phyloP scores from a whole-genome alignment of 2,329 filamentous ascomycete species.

The Lachnellula cervina region DNA sequence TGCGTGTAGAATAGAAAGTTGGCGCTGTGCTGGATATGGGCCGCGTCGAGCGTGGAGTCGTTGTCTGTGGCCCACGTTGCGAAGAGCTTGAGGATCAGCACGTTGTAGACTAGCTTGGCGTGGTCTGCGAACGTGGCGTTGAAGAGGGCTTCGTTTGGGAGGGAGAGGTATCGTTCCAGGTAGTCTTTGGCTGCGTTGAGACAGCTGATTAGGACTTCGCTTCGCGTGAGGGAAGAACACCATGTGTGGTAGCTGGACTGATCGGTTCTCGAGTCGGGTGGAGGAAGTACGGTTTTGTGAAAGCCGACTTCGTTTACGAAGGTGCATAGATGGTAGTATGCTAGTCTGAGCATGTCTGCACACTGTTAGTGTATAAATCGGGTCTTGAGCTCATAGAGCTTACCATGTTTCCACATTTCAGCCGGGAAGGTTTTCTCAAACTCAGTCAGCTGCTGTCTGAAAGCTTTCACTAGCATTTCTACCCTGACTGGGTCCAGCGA shows the following conservation, averaged over 20 bases:
- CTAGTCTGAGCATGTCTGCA: not conserved
- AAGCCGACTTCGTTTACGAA: constrained; percentile 14
- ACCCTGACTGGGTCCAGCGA: constrained; percentile 15
- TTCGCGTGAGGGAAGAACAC: not conserved
- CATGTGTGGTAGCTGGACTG: not conserved
- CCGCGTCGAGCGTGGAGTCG: not conserved
- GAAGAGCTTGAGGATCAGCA: constrained; percentile 1
- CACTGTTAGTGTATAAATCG: not conserved
- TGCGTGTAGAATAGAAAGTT: not conserved
- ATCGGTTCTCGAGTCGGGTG: not conserved
- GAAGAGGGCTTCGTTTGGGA: not conserved
- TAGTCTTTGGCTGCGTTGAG: constrained; percentile 1
- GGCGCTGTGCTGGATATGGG: not conserved
- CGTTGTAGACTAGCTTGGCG: not conserved
- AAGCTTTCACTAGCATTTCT: constrained; percentile 15
- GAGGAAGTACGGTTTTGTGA: constrained; percentile 1
- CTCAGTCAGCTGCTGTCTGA: constrained; percentile 12
- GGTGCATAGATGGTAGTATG: constrained; percentile 1
- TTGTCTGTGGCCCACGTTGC: not conserved
- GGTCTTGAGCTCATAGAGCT: not conserved
- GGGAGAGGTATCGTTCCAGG: not conserved
- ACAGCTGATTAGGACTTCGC: not conserved
- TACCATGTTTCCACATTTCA: constrained; percentile 10
- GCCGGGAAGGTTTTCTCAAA: constrained; percentile 10
- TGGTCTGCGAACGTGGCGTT: not conserved